Base-by-base conservation (phyloP, 805 yeast genomes). In the Metschnikowia amazonensis region DNA sequence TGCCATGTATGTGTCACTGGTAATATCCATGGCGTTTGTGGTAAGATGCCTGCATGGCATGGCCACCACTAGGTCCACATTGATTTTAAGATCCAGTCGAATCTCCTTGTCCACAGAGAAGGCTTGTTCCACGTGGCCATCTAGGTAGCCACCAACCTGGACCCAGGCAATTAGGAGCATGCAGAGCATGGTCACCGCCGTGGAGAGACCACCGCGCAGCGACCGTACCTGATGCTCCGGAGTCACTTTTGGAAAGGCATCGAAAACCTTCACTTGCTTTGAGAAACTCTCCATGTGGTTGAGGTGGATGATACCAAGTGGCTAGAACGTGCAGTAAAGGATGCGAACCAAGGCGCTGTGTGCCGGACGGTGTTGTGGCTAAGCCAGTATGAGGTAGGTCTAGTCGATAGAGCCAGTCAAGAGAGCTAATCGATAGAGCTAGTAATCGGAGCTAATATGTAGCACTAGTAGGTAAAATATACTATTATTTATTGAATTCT, bases 31-130 rank as follows among this genome's bases (percentile, higher is more conserved):
- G 11, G 86, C 89, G 58, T 84, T 84, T 13, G 95, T 81, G 53
- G 81, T 84, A 14, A 94, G 50, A 55, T 68, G 77, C 47, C 81
- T 77, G 66, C 99, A 94, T 8, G 95, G 95, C 83, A 85, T 84
- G 6, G 84, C 83, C 38, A 94, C 84, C 23, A 84, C 74, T 53
- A 94, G 61, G 61, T 90, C 97, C 46, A 94, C 39, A 60, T 94
- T 90, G 38, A 94, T 74, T 36, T 75, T 76, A 45, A 89, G 75
- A 28, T 76, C 76, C 46, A 77, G 77, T 44, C 75, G 66, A 13
- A 88, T 66, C 3, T 70, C 67, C 29, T 74, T 71, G 57, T 87
- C 95, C 4, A 94, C 95, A 3, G 75, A 69, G 62, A 87, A 94
- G 54, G 83, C 86, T 53, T 84, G 86, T 56, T 83, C 89, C 6